Percentiles rank a stretch among this genome's conserved stretches.
Evolutionary conservation across 1,284 basidiomycete genomes (phyloP).

Genomic region (Acaromyces ingoldii): DNA sequence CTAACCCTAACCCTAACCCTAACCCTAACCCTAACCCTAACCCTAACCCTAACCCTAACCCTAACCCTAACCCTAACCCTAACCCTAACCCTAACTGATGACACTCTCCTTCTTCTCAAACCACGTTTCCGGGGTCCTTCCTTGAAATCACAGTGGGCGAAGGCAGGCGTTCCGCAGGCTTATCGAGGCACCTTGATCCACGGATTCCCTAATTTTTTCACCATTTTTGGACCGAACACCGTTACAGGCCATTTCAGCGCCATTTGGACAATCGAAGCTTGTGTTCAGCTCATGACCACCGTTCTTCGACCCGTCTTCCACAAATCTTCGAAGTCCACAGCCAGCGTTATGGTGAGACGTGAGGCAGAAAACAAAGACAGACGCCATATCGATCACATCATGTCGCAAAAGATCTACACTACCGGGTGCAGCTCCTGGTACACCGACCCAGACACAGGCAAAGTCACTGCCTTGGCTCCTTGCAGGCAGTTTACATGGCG

Average conservation of each 20-base stretch:
- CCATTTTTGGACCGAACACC: conserved; percentile 35
- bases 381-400: conserved; percentile 34
- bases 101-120: too few relatives aligned
- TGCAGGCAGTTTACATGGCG: not conserved
- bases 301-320: not conserved
- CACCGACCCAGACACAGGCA: not conserved
- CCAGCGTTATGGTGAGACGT: conserved; percentile 15
- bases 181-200: conserved; percentile 36
- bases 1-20: too few relatives aligned
- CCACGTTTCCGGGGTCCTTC: too few relatives aligned
- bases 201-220: conserved; percentile 44
- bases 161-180: conserved; percentile 30
- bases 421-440: not conserved
- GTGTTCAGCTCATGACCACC: conserved; percentile 18
- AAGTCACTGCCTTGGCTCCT: not conserved
- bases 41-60: too few relatives aligned
- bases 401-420: conserved; percentile 28
- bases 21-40: too few relatives aligned
- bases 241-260: conserved; percentile 35
- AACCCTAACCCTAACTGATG: too few relatives aligned
- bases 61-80: too few relatives aligned
- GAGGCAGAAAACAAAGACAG: conserved; percentile 38
- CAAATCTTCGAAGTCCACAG: not conserved
- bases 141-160: too few relatives aligned
- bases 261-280: conserved; percentile 18